Evolutionary conservation across 2,329 filamentous ascomycete species (phyloP).

Genomic region (Elsinoe perseae): DNA sequence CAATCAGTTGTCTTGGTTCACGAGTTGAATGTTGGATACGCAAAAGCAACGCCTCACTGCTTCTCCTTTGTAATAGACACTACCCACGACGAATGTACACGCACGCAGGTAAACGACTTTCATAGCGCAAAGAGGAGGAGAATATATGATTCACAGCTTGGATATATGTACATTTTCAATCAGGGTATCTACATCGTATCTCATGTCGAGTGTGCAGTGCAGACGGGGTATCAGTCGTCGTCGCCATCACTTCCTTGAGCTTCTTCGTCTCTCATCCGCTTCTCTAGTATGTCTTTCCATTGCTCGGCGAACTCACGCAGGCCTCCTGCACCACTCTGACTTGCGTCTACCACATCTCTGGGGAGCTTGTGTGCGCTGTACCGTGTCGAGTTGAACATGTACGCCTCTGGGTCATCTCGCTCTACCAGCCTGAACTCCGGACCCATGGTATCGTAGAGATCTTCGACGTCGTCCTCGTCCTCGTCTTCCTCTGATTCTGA

Average conservation of each 20-base stretch:
- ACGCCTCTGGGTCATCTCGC: constrained; percentile 79
- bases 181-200: background rate
- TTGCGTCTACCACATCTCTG: constrained; percentile 75
- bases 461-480: constrained; percentile 48
- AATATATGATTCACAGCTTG: background rate
- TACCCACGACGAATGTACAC: background rate
- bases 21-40: background rate
- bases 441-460: constrained; percentile 26
- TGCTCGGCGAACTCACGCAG: constrained; percentile 58
- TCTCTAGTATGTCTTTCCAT: constrained; percentile 42
- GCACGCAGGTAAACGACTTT: background rate
- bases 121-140: background rate
- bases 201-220: background rate
- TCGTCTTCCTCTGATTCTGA: constrained; percentile 44
- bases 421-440: constrained; percentile 78
- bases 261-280: constrained; percentile 32
- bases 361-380: constrained; percentile 96
- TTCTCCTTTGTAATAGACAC: background rate
- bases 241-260: constrained; percentile 26
- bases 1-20: background rate
- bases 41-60: background rate
- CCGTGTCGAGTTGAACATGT: constrained; percentile 73
- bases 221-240: constrained; percentile 22
- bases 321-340: constrained; percentile 54
- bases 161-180: background rate